A percentile compares a stretch with the other conserved stretches of the same genome.
These are phyloP conservation scores for Pyrenochaeta sp. DNA, from an alignment of 2,329 filamentous ascomycete species.

Conservation along the genomic window DNA sequence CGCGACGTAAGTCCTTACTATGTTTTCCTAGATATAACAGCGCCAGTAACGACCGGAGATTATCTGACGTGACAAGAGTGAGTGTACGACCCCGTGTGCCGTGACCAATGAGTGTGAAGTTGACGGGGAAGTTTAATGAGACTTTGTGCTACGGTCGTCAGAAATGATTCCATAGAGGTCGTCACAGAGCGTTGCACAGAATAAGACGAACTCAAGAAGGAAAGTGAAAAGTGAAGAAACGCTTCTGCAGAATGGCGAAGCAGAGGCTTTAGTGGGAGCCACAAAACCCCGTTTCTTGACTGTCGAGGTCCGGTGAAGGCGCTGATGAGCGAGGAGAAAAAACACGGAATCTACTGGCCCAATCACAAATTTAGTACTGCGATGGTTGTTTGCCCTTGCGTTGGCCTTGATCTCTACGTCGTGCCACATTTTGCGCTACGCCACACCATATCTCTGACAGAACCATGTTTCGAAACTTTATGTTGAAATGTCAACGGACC, in stretches of 20 bases:
- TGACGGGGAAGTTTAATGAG: slow-evolving; percentile 6
- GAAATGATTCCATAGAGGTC: background rate
- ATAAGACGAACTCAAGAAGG: background rate
- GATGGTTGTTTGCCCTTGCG: slow-evolving; percentile 3
- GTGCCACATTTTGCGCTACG: slow-evolving; percentile 9
- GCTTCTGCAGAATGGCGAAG: background rate
- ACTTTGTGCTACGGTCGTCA: slow-evolving; percentile 9
- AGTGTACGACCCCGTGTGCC: slow-evolving; percentile 5
- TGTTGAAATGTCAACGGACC: slow-evolving; percentile 7
- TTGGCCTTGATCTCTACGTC: background rate
- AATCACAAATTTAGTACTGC: background rate
- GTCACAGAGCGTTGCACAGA: background rate
- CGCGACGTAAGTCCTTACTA: background rate
- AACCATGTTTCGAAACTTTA: slow-evolving; percentile 14
- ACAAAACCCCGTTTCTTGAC: background rate
- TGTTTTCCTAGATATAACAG: slow-evolving; percentile 2
- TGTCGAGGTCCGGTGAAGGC: background rate
- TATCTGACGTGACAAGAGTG: slow-evolving; percentile 8
- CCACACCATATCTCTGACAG: slow-evolving; percentile 10
- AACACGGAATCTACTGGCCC: slow-evolving; percentile 1
- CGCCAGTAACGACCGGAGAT: slow-evolving; percentile 17
- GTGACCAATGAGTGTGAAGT: slow-evolving; percentile 10
- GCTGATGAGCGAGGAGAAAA: background rate
- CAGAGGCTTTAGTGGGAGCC: background rate
- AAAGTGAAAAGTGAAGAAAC: background rate